Base-by-base conservation (phyloP, 768 basidiomycete genomes). In the Leucosporidium scottii region DNA sequence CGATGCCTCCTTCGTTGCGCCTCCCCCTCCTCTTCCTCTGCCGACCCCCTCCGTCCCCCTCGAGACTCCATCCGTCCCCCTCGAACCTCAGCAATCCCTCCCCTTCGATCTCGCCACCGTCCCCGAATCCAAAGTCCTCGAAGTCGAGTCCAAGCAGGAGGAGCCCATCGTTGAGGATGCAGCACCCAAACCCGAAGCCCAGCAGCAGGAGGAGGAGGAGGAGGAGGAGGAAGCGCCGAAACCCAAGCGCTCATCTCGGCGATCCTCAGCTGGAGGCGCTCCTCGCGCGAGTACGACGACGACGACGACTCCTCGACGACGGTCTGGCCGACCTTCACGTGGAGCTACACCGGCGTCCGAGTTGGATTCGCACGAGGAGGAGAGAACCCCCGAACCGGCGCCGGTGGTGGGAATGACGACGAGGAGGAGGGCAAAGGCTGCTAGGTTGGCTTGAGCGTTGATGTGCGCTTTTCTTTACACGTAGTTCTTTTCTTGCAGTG, bases 391-490 rank as follows among this genome's bases (percentile, higher is more conserved):
- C 15, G 58, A 59, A 39, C n/a, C 25, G 25, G 58, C 23, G 23
- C 25, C 20, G 39, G 23, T 59, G 58, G 25, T n/a, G 39, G 58
- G 58, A n/a, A 23, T 39, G 36, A 59, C 44, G 58, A 59, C 58
- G 25, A 59, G 58, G 58, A 9, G 58, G 58, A 39, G 58, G 39
- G 58, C 58, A 17, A 59, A 59, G n/a, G 58, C 39, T 1, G 58
- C 58, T 3, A 39, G 55, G 55, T 36, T 57, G 55, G 30, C 55
- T 28, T 57, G 31, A 30, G n/a, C 23, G 3, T 20, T 13, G 4
- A 15, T 20, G 27, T 28, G 2, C 6, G 12, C 15, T 54, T 20
- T n/a, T 17, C 53, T 54, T 54, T 25, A 27, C 17, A 54, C 17
- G 53, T n/a, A 25, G 27, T 30, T n/a, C 21, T 28, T 28, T 54